Percentiles rank a stretch among this genome's conserved stretches.
These are phyloP conservation scores for Globisporangium parvum DNA, from an alignment of 352 stramenopile genomes.

Conservation along the genomic window DNA sequence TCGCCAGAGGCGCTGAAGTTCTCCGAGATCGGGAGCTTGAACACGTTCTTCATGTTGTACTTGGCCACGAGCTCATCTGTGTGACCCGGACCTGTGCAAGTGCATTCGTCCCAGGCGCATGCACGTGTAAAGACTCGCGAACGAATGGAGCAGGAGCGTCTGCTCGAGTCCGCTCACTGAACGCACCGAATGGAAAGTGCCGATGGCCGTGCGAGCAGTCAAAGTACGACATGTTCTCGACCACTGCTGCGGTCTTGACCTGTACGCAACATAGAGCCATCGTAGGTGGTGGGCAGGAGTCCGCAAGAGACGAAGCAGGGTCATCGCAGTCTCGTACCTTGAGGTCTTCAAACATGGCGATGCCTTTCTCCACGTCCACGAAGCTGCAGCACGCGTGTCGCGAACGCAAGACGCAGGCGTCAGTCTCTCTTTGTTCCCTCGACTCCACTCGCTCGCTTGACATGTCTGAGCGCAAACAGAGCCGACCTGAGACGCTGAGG, in stretches of 20 bases:
- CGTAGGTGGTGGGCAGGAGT: neutral
- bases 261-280: constrained; percentile 13
- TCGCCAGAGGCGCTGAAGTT: constrained; percentile 69
- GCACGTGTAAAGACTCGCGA: no score
- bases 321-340: constrained; percentile 42
- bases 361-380: constrained; percentile 98
- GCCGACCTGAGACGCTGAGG: constrained; percentile 94
- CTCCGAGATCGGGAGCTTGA: constrained; percentile 77
- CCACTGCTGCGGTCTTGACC: constrained; percentile 94
- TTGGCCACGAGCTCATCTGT: constrained; percentile 71
- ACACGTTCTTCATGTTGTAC: constrained; percentile 81
- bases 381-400: constrained; percentile 73
- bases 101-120: neutral
- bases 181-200: constrained; percentile 85
- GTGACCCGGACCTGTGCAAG: constrained; percentile 54
- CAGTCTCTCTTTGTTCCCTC: no score
- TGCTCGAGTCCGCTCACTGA: no score
- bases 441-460: no score
- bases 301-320: neutral
- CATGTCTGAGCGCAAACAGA: no score
- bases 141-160: no score
- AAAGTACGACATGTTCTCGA: constrained; percentile 99
- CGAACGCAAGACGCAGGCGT: no score
- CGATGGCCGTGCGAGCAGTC: constrained; percentile 82
- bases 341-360: constrained; percentile 97